Conservation (phyloP, 768 basidiomycete species). For the Macrolepiota albuminosa region DNA sequence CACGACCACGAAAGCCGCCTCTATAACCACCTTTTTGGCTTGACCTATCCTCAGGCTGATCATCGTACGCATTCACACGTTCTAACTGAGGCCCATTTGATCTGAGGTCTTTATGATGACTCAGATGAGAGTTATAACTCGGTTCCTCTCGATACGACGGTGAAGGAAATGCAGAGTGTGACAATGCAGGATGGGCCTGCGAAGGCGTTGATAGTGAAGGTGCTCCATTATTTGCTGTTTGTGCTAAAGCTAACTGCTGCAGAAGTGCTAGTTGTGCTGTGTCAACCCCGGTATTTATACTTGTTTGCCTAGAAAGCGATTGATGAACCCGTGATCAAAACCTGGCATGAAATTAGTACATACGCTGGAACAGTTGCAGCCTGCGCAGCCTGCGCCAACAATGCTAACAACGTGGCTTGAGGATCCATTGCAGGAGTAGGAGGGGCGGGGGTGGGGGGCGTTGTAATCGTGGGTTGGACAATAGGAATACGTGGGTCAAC, state of each 20-base stretch:
- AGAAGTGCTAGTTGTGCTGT: constrained; percentile 63
- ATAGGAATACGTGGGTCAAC: constrained; percentile 34
- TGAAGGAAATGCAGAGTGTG: constrained; percentile 24
- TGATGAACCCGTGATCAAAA: constrained; percentile 5
- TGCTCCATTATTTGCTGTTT: constrained; percentile 41
- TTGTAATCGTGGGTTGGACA: constrained; percentile 16
- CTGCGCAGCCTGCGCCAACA: constrained; percentile 64
- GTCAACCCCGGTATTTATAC: constrained; percentile 48
- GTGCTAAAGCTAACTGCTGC: constrained; percentile 73
- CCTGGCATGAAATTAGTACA: constrained; percentile 19
- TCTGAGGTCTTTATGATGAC: constrained; percentile 31
- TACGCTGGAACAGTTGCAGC: constrained; percentile 36
- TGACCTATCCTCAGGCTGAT: constrained; percentile 46
- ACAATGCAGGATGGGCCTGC: constrained; percentile 28
- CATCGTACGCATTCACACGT: constrained; percentile 43
- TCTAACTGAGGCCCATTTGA: constrained; percentile 47
- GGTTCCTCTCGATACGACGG: constrained; percentile 41
- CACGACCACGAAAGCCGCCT: constrained; percentile 54
- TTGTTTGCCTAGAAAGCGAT: constrained; percentile 48
- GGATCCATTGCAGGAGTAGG: constrained; percentile 36
- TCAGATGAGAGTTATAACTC: constrained; percentile 24
- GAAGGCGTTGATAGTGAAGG: constrained; percentile 24
- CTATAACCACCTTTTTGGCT: constrained; percentile 49
- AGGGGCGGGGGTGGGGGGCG: constrained; percentile 21
- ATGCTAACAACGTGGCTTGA: constrained; percentile 63